Conservation (phyloP, 768 basidiomycete genomes). For the Lentinus brumalis region DNA sequence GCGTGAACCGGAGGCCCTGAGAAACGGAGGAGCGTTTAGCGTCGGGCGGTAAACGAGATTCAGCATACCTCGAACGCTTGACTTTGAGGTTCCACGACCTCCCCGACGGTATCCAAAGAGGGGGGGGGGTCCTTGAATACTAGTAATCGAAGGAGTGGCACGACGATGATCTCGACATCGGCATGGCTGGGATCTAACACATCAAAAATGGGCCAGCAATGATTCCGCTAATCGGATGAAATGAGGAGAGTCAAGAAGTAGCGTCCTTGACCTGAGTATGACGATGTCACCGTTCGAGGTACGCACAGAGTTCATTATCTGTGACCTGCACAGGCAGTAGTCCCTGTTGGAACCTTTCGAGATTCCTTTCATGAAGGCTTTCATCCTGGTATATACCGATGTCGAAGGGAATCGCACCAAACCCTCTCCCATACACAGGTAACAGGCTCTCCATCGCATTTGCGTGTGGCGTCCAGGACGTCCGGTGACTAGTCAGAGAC, state of each 20-base stretch:
- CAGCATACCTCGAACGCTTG: too few relatives aligned
- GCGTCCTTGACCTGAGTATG: too few relatives aligned
- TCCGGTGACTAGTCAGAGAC: too few relatives aligned
- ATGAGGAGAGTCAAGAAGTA: slow-evolving; percentile 3
- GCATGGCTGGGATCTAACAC: slow-evolving; percentile 16
- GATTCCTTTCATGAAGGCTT: slow-evolving; percentile 27
- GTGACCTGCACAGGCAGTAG: too few relatives aligned
- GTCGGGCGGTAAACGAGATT: neutral
- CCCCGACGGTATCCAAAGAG: slow-evolving; percentile 30
- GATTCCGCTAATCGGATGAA: slow-evolving; percentile 27
- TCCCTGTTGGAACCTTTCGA: slow-evolving; percentile 3
- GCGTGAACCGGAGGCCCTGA: slow-evolving; percentile 41
- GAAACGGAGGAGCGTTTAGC: too few relatives aligned
- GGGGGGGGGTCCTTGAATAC: slow-evolving; percentile 33
- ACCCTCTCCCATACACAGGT: neutral
- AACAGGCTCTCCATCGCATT: too few relatives aligned
- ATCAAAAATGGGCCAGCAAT: slow-evolving; percentile 28
- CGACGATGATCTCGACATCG: slow-evolving; percentile 31
- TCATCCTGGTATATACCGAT: slow-evolving; percentile 29
- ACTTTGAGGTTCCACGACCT: too few relatives aligned
- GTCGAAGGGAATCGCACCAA: slow-evolving; percentile 25
- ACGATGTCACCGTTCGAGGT: too few relatives aligned
- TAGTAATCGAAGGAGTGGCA: slow-evolving; percentile 32
- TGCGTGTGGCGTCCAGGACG: too few relatives aligned
- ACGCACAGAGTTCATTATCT: too few relatives aligned